Percentiles rank a stretch among this genome's conserved stretches.
These are phyloP conservation scores for Komagataella phaffii DNA, from an alignment of 805 yeast species.

Conservation along the genomic window DNA sequence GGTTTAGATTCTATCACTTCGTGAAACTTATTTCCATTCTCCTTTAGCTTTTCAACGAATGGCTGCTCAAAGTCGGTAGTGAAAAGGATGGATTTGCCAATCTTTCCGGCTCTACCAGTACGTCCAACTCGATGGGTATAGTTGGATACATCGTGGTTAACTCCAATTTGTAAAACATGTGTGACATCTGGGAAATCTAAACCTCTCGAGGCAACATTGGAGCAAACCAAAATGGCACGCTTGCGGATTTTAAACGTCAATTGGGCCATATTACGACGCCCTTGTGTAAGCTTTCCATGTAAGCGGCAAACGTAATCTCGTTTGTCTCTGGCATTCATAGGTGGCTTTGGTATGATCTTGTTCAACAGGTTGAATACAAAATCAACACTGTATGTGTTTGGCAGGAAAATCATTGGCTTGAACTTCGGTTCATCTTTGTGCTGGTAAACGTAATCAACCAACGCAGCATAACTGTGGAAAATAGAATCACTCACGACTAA, in stretches of 20 bases:
- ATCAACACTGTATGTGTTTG: slow-evolving; percentile 61
- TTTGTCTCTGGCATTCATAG: slow-evolving; percentile 7
- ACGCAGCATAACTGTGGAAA: slow-evolving; percentile 47
- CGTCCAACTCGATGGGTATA: slow-evolving; percentile 92
- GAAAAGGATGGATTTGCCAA: slow-evolving; percentile 59
- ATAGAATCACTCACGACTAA: slow-evolving; percentile 39
- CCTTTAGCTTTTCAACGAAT: slow-evolving; percentile 35
- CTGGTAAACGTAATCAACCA: slow-evolving; percentile 34
- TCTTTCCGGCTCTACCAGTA: slow-evolving; percentile 85
- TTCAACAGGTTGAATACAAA: slow-evolving; percentile 33
- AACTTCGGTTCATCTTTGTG: slow-evolving; percentile 23
- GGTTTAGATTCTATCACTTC: slow-evolving; percentile 26
- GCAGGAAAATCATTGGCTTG: slow-evolving; percentile 75
- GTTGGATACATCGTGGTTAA: slow-evolving; percentile 62
- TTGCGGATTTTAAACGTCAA: slow-evolving; percentile 18
- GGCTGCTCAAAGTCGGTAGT: slow-evolving; percentile 41
- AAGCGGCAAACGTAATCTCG: slow-evolving; percentile 16
- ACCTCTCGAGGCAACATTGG: slow-evolving; percentile 95
- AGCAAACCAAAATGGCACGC: slow-evolving; percentile 56
- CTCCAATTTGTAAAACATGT: slow-evolving; percentile 74
- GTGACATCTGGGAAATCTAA: slow-evolving; percentile 86
- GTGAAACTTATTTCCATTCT: slow-evolving; percentile 42
- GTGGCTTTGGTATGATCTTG: slow-evolving; percentile 8
- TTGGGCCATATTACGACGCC: slow-evolving; percentile 30
- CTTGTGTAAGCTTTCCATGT: slow-evolving; percentile 70